Conservation (phyloP, 352 stramenopile genomes). For the Pythium oligandrum region DNA sequence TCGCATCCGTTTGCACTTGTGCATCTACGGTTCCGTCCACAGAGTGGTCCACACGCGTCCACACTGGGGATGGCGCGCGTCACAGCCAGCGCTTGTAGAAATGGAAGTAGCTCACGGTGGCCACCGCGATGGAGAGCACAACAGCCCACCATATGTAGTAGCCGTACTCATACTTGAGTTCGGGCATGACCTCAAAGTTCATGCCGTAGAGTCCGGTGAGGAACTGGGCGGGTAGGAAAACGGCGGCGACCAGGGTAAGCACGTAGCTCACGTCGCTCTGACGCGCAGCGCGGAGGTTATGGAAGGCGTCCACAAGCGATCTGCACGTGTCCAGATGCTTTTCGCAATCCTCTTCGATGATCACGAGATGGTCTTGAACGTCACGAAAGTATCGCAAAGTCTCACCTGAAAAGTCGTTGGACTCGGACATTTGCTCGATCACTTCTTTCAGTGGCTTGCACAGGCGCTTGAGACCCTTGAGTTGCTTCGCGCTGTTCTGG, state of each 20-base stretch:
- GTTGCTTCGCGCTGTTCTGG: constrained; percentile 54
- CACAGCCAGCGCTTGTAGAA: constrained; percentile 77
- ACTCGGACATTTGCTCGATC: constrained; percentile 62
- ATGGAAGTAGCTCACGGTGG: constrained; percentile 56
- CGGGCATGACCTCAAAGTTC: constrained; percentile 88
- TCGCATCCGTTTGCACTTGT: too few relatives aligned
- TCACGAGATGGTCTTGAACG: constrained; percentile 80
- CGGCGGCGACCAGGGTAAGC: constrained; percentile 75
- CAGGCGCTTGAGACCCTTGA: constrained; percentile 69
- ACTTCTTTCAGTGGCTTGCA: constrained; percentile 74
- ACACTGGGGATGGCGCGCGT: too few relatives aligned
- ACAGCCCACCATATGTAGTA: constrained; percentile 81
- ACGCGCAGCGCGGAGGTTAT: constrained; percentile 54
- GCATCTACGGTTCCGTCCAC: too few relatives aligned
- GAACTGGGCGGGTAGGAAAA: constrained; percentile 84
- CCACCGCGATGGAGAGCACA: constrained; percentile 37
- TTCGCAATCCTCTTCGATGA: constrained; percentile 78
- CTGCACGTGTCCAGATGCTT: constrained; percentile 70
- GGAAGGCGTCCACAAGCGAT: constrained; percentile 56
- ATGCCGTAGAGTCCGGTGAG: constrained; percentile 87
- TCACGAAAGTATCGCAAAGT: constrained; percentile 79
- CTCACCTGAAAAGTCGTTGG: constrained; percentile 64
- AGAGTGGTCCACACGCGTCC: too few relatives aligned
- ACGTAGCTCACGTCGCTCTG: constrained; percentile 78
- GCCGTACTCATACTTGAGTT: constrained; percentile 65